phyloP scores from a whole-genome alignment of 805 yeast genomes.

The Novakomyces olei region DNA sequence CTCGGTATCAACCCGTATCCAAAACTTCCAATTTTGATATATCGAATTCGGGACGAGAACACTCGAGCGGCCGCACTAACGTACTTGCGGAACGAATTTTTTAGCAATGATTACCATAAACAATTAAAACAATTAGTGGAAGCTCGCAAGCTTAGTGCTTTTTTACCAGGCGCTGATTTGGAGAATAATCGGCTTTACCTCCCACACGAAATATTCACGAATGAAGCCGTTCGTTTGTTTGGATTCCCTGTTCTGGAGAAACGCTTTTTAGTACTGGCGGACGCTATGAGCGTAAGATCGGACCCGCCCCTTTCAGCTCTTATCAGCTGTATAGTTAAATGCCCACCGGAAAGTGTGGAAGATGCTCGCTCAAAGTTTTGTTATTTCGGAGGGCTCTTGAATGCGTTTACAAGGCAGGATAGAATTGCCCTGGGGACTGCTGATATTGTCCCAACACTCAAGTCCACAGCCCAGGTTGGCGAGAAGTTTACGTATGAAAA shows the following conservation, averaged over 20 bases:
- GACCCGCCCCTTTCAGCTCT: slow-evolving; percentile 13
- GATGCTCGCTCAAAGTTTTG: slow-evolving; percentile 13
- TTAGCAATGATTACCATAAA: background rate
- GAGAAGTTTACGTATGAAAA: background rate
- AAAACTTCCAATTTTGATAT: no score
- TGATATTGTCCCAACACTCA: slow-evolving; percentile 14
- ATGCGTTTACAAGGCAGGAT: slow-evolving; percentile 8
- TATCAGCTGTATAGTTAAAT: slow-evolving; percentile 8
- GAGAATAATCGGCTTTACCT: slow-evolving; percentile 5
- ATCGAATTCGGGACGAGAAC: slow-evolving; percentile 8
- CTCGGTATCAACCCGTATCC: slow-evolving; percentile 16
- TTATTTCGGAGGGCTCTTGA: slow-evolving; percentile 13
- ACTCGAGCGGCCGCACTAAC: slow-evolving; percentile 11
- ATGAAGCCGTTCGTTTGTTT: slow-evolving; percentile 11
- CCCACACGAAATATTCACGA: slow-evolving; percentile 13
- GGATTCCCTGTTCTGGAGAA: slow-evolving; percentile 14
- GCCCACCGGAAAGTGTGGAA: slow-evolving; percentile 11
- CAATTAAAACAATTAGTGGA: background rate
- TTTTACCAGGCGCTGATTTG: slow-evolving; percentile 10
- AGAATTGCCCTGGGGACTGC: slow-evolving; percentile 8
- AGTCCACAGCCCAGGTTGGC: slow-evolving; percentile 11
- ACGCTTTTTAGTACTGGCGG: slow-evolving; percentile 11
- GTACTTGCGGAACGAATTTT: slow-evolving; percentile 12
- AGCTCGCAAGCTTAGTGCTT: background rate
- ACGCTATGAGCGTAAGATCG: slow-evolving; percentile 14